Conservation (phyloP, 352 stramenopile species). For the Globisporangium barbulae region DNA sequence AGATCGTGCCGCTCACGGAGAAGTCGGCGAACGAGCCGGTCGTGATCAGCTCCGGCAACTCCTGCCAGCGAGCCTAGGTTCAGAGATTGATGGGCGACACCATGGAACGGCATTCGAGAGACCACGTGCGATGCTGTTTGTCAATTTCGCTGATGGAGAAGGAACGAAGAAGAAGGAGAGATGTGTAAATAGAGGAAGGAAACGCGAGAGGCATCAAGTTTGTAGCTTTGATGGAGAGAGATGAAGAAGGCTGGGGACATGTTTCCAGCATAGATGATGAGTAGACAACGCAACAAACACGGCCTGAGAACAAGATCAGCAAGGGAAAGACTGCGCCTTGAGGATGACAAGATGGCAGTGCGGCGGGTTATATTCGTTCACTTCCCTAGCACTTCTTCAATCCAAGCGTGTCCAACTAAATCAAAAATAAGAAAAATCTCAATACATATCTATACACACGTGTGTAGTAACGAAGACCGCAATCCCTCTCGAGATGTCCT, state of each 20-base stretch:
- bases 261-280: not conserved
- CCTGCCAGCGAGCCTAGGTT: constrained; percentile 50
- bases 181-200: constrained; percentile 8
- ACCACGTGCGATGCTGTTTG: not conserved
- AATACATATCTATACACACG: constrained; percentile 13
- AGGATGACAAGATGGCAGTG: not conserved
- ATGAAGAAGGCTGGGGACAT: not conserved
- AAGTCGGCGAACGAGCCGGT: constrained; percentile 68
- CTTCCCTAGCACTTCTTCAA: not conserved
- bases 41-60: constrained; percentile 80
- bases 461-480: not conserved
- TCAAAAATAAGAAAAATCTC: constrained; percentile 10
- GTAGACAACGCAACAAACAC: not conserved
- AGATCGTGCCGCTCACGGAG: constrained; percentile 73
- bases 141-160: not conserved
- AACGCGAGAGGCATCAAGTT: not conserved
- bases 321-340: not conserved
- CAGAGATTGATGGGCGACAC: not conserved
- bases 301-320: not conserved
- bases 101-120: not conserved
- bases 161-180: not conserved
- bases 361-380: constrained; percentile 10
- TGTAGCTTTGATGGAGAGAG: not conserved
- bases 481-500: not conserved
- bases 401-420: not conserved